Conservation (phyloP, 192 early-diverging fungal species). For the Mortierella hygrophila region DNA sequence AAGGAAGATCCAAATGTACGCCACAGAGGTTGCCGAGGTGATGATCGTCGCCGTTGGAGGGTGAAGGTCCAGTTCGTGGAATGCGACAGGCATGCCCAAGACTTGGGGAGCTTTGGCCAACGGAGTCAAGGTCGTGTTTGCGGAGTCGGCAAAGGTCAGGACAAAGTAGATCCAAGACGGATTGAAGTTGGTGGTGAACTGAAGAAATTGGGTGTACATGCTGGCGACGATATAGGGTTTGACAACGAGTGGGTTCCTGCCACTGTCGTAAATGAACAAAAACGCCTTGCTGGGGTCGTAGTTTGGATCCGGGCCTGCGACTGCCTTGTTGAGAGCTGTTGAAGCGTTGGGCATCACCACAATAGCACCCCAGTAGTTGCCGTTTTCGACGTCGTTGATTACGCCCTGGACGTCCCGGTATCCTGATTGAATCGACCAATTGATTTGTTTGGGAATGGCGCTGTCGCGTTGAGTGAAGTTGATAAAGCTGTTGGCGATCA, state of each 20-base stretch:
- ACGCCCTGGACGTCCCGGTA: conserved; percentile 25
- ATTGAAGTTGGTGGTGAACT: conserved; percentile 38
- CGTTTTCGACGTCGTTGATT: conserved; percentile 35
- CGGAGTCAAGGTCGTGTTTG: conserved; percentile 21
- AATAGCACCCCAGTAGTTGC: conserved; percentile 50
- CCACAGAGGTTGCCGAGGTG: conserved; percentile 43
- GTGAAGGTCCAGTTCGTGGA: conserved; percentile 42
- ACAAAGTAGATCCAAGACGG: conserved; percentile 42
- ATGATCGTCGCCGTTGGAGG: conserved; percentile 36
- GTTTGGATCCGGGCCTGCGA: conserved; percentile 20
- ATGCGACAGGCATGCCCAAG: conserved; percentile 38
- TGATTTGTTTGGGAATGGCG: conserved; percentile 14
- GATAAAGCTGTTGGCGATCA: conserved; percentile 39
- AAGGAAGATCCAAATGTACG: conserved; percentile 51
- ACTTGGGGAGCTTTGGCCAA: conserved; percentile 29
- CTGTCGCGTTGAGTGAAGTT: conserved; percentile 42
- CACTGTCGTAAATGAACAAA: conserved; percentile 44
- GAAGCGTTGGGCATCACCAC: conserved; percentile 33
- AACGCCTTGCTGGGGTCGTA: conserved; percentile 47
- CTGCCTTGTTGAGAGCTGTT: conserved; percentile 25
- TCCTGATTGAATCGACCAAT: conserved; percentile 29
- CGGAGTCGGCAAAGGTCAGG: conserved; percentile 7
- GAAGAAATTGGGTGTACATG: conserved; percentile 46
- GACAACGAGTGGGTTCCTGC: conserved; percentile 35
- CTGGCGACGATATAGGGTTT: conserved; percentile 39